Base-by-base conservation (phyloP, 2,329 filamentous ascomycete species). In the Sporothrix dimorphospora region DNA sequence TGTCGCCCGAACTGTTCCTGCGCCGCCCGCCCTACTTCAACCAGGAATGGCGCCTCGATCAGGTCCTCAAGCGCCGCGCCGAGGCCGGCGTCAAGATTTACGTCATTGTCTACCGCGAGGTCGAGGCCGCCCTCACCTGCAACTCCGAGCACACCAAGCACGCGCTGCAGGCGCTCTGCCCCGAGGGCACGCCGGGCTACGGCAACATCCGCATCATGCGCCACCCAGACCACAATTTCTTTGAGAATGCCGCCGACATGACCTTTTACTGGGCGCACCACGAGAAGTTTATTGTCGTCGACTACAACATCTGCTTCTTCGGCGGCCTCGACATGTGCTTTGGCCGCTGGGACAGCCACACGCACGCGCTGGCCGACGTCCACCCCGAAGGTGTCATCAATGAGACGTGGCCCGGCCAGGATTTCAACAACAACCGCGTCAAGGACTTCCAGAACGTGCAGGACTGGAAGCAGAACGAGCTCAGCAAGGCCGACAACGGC, bases 221-320 rank as follows among this genome's bases (percentile, higher is more conserved):
- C 40, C 95, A 98, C 81, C 95, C 95, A 0, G 95, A 98, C 80
- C 95, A 98, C 82, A 98, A 98, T 75, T 88, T 97, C 2, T 89
- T 98, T 68, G 94, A 98, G 77, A 98, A 98, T 78, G 92, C 92
- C 2, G 92, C 92, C 40, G 95, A 98, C 77, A 97, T 97, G 93
- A 98, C 94, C 0, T 94, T 98, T 78, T 98, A 97, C 83, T 98
- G 95, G 90, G 96, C 96, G 0, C 96, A 99, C 79, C 96, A 99
- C 79, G 96, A 99, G 78, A 99, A 99, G 80, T 97, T 98, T 79
- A 92, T 98, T 71, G 92, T 99, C 21, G 92, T 98, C 70, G 96
- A 98, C 82, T 97, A 97, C 78, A 88, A 90, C 19, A 82, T 95
- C 76, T 96, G 94, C 16, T 98, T 98, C 78, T 95, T 98, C 72